A percentile compares a stretch with the other conserved stretches of the same genome.
Conservation (phyloP, 2,329 filamentous ascomycete genomes). For the Albophoma yamanashiensis region DNA sequence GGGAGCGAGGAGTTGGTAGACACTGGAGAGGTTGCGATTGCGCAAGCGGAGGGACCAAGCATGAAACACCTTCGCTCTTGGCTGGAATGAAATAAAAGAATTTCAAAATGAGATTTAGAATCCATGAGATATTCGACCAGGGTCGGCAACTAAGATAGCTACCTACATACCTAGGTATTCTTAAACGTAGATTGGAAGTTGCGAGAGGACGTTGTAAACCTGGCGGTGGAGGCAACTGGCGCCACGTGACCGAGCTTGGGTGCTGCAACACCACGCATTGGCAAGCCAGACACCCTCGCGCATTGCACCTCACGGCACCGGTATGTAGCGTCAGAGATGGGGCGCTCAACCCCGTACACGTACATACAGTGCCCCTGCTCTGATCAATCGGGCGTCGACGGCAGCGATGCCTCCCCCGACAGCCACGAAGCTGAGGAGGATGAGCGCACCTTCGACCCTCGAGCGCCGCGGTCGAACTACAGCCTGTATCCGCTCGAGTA, state of each 20-base stretch:
- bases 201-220: neutral
- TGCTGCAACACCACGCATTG: neutral
- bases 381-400: slow-evolving; percentile 27
- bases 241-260: neutral
- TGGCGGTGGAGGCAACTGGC: neutral
- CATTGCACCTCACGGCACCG: neutral
- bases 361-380: slow-evolving; percentile 59
- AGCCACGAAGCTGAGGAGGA: slow-evolving; percentile 49
- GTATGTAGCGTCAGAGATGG: slow-evolving; percentile 25
- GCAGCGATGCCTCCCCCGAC: slow-evolving; percentile 17
- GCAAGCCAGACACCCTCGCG: neutral
- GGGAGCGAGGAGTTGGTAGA: too few species aligned
- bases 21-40: too few species aligned
- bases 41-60: too few species aligned
- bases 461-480: slow-evolving; percentile 75
- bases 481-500: slow-evolving; percentile 89
- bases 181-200: too few species aligned
- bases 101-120: too few species aligned
- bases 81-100: too few species aligned
- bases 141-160: too few species aligned
- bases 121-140: too few species aligned
- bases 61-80: too few species aligned
- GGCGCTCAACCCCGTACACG: slow-evolving; percentile 47
- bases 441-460: slow-evolving; percentile 76
- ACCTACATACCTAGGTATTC: too few species aligned